Evolutionary conservation across 495 filamentous ascomycete genomes (phyloP), one percentile per base, ranked within the genome.

Genomic region (Physcia stellaris): DNA sequence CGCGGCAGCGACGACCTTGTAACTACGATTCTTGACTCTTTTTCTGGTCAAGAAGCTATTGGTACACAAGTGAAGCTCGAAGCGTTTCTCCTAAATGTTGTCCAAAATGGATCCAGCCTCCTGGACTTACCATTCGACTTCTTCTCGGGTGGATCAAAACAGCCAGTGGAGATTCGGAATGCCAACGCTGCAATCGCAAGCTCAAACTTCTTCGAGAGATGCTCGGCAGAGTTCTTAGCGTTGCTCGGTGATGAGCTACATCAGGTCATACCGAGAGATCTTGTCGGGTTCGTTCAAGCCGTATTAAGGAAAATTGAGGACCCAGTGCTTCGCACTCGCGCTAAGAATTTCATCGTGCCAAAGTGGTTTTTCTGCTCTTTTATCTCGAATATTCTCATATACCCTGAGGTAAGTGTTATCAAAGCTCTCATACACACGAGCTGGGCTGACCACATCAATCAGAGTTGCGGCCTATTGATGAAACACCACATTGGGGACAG

Each of bases 401-500:
- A 87, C 51, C 90, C 90, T 2, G 90, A 98, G 73, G 82, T 76
- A 72, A 50, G 67, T 53, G 27, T 19, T 36, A 24, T 11, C 13
- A 23, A 26, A 27, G 34, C n/a, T 32, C 22, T 20, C 11, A 30
- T 37, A 24, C 3, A 15, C 6, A 18, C n/a, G 2, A 21, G 21
- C 26, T 9, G 16, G 15, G 22, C 16, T 13, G n/a, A 32, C 6
- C 11, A 12, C 10, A 0, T 33, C 13, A 33, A 24, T n/a, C 26
- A 86, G 81, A 77, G 73, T 20, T 79, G 86, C 42, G 86, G 84
- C 34, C 79, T 95, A 57, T 77, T 95, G 68, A 69, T 80, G 42
- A 85, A 90, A 44, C 83, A 93, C 51, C 82, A 94, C 57, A 85
- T 98, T 47, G 81, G 77, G 20, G 83, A 93, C 51, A 83, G 86